Conservation (phyloP, 495 filamentous ascomycete species). For the Barbatosphaeria neglecta region DNA sequence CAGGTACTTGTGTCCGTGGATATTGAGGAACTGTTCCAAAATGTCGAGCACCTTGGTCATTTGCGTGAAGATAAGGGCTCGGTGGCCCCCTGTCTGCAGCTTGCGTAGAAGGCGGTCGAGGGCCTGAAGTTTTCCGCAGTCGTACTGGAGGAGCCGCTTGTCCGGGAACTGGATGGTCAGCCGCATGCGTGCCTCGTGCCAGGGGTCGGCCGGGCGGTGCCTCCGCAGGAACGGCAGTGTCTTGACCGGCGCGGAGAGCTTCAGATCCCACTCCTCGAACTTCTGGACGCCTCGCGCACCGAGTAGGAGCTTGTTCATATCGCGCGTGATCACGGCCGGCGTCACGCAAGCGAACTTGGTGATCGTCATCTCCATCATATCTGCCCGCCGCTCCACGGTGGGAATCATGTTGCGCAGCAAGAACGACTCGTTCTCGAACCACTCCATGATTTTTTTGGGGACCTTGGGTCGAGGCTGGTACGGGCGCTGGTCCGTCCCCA, state of each 20-base stretch:
- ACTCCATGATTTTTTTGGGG: slow-evolving; percentile 48
- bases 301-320: slow-evolving; percentile 56
- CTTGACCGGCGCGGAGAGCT: slow-evolving; percentile 30
- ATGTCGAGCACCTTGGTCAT: slow-evolving; percentile 99
- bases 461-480: slow-evolving; percentile 41
- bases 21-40: slow-evolving; percentile 94
- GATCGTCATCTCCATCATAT: slow-evolving; percentile 59
- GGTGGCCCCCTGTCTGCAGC: slow-evolving; percentile 80
- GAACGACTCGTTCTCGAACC: slow-evolving; percentile 60
- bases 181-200: slow-evolving; percentile 88
- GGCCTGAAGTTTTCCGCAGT: slow-evolving; percentile 92
- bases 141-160: slow-evolving; percentile 87
- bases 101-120: slow-evolving; percentile 79
- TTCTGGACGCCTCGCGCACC: slow-evolving; percentile 47
- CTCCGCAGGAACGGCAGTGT: slow-evolving; percentile 38
- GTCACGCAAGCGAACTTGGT: slow-evolving; percentile 86
- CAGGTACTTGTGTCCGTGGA: slow-evolving; percentile 92
- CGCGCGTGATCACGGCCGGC: slow-evolving; percentile 70
- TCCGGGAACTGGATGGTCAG: slow-evolving; percentile 95
- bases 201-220: slow-evolving; percentile 55
- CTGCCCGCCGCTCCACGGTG: slow-evolving; percentile 59
- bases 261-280: slow-evolving; percentile 40
- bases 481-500: slow-evolving; percentile 45
- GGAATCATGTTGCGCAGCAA: slow-evolving; percentile 61
- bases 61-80: slow-evolving; percentile 95